Evolutionary conservation across 805 yeast species (phyloP), one percentile per base, ranked within the genome.

Genomic region (Candida endomychidarum): DNA sequence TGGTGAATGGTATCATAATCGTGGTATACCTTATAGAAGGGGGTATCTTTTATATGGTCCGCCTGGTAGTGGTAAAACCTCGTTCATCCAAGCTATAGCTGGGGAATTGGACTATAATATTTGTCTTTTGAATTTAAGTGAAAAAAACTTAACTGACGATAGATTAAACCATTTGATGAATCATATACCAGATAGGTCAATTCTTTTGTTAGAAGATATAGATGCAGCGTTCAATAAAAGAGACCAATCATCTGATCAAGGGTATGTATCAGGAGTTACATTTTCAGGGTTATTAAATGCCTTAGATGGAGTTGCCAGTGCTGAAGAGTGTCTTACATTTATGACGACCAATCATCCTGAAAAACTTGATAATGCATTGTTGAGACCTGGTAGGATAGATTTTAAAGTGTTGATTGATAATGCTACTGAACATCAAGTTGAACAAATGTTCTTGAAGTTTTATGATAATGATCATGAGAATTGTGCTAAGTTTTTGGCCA

Each of bases 311-410:
- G 98, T 93, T 12, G 93, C 98, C 3, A 86, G 96, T 20, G 96
- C 97, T 1, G 99, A 93, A 57, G 98, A 93, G 57, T 84, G 96
- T 33, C 74, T 93, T 23, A 91, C 97, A 0, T 93, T 93, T 62
- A 93, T 93, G 99, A 93, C 99, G 15, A 91, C 99, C 15, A 93
- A 93, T 61, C 99, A 93, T 56, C 96, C 97, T 0, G 98, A 93
- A 47, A 79, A 79, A 47, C 69, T 93, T 26, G 99, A 93, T 54
- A 88, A 96, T 1, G 99, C 99, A 0, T 74, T 93, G 31, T 66
- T 93, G 58, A 75, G 99, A 49, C 99, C 99, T 0, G 99, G 99
- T 2, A 75, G 99, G 62, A 83, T 93, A 22, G 99, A 93, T 58
- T 81, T 74, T 60, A 87, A 88, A 63, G 83, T 81, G 15, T 67